A percentile compares a stretch with the other conserved stretches of the same genome.
Conservation (phyloP, 768 basidiomycete species). For the Gymnopilus junonius region DNA sequence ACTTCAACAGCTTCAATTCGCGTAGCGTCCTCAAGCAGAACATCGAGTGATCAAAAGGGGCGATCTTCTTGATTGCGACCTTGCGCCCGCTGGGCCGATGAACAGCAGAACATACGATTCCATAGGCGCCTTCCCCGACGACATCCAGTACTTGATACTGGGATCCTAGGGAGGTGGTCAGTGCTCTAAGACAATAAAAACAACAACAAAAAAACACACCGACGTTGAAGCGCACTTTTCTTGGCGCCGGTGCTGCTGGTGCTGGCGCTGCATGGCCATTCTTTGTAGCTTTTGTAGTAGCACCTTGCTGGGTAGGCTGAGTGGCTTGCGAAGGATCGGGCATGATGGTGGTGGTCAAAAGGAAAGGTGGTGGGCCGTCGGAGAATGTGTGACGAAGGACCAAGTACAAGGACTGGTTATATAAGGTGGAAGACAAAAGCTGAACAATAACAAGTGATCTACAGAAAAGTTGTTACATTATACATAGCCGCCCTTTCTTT, state of each 20-base stretch:
- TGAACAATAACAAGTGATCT: conserved; percentile 28
- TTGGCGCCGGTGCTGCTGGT: conserved; percentile 59
- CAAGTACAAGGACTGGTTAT: conserved; percentile 26
- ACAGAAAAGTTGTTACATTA: conserved; percentile 18
- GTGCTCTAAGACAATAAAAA: conserved; percentile 10
- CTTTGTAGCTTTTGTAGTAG: conserved; percentile 38
- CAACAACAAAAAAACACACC: conserved; percentile 43
- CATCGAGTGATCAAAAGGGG: conserved; percentile 92
- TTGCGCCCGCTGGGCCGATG: conserved; percentile 87
- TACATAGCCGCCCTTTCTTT: conserved; percentile 19
- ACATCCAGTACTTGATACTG: conserved; percentile 88
- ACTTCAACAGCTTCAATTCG: conserved; percentile 89
- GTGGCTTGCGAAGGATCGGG: conserved; percentile 25
- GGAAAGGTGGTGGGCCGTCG: conserved; percentile 17
- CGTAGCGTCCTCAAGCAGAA: conserved; percentile 90
- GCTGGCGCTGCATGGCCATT: conserved; percentile 42
- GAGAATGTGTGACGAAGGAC: conserved; percentile 19
- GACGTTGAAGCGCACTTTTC: conserved; percentile 90
- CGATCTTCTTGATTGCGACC: conserved; percentile 96
- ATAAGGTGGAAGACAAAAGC: conserved; percentile 20
- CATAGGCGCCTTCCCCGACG: conserved; percentile 92
- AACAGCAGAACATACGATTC: conserved; percentile 92
- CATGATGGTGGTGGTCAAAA: conserved; percentile 26
- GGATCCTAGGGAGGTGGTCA: conserved; percentile 47
- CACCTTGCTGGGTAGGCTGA: conserved; percentile 21